These are phyloP conservation scores for Trypanosoma caninum DNA, from an alignment of 208 protist species.

Conservation along the genomic window DNA sequence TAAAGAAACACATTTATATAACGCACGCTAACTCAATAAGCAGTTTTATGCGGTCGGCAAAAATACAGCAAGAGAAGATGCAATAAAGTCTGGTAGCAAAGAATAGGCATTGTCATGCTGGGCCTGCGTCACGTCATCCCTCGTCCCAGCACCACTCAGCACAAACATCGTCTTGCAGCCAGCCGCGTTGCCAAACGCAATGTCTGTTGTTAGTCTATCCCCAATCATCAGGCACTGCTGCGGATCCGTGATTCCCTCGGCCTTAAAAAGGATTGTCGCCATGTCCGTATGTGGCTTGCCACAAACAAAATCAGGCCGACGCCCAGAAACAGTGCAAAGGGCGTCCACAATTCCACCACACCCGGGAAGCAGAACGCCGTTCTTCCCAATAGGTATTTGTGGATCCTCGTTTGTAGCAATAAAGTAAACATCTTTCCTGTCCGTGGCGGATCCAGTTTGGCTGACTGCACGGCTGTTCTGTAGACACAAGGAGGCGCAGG, in stretches of 20 bases:
- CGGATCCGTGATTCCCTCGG: constrained; percentile 43
- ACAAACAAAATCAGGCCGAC: constrained; percentile 48
- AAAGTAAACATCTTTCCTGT: no score
- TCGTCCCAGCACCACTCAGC: constrained; percentile 49
- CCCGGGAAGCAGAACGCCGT: constrained; percentile 45
- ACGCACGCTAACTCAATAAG: no score
- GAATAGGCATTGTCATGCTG: constrained; percentile 18
- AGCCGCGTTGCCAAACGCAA: constrained; percentile 69
- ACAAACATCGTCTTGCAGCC: constrained; percentile 63
- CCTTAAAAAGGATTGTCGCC: constrained; percentile 47
- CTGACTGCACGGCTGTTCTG: constrained; percentile 23
- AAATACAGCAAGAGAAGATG: constrained; percentile 50
- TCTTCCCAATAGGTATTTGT: constrained; percentile 44
- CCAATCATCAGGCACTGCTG: constrained; percentile 70
- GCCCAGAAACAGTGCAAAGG: constrained; percentile 29
- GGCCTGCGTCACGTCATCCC: constrained; percentile 41
- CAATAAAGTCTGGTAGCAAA: constrained; percentile 58
- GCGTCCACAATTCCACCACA: constrained; percentile 46
- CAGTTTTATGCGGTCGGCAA: constrained; percentile 16
- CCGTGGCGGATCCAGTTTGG: no score
- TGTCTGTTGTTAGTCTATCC: constrained; percentile 73
- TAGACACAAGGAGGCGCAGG: constrained; percentile 40
- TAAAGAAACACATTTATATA: not conserved
- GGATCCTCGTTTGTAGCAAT: constrained; percentile 77
- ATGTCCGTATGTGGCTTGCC: constrained; percentile 67